Base-by-base conservation (phyloP, 352 stramenopile species). In the Phytophthora constricta region DNA sequence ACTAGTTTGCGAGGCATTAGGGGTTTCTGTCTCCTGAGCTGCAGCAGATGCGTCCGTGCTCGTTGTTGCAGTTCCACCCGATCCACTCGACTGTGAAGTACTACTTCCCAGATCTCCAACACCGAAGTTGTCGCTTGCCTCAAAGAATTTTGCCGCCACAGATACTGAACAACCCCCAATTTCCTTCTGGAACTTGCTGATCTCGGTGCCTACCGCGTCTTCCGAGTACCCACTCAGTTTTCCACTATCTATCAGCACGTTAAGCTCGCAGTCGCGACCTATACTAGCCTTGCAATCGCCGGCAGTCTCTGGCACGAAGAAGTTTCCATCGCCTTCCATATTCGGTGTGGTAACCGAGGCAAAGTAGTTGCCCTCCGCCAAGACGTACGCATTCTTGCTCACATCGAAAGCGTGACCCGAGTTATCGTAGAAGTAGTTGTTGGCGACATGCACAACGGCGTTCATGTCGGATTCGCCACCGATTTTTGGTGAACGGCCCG, bases 141-240 rank as follows among this genome's bases (percentile, higher is more conserved):
- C 7, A 37, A 11, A 37, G 7, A 37, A 37, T 11, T 7, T 37
- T 7, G 7, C 13, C 31, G 31, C 31, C 7, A 11, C 31, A 37
- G 31, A 37, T 11, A 37, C 31, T 11, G 31, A n/a, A n/a, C n/a
- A n/a, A n/a, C 43, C 60, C 9, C 61, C 51, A 9, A 69, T 47
- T 14, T 69, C 42, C n/a, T 51, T 62, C 53, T 58, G 47, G 53
- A 58, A 69, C n/a, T 43, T 53, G 26, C 45, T 20, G 14, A 64
- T 41, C 55, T 65, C 53, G 20, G 19, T 58, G n/a, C 56, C 37
- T 10, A 55, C 62, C 14, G 52, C 47, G n/a, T 43, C 62, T 9
- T 55, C 54, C 22, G 28, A 65, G 27, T 59, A 56, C 17, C 54
- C 48, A 10, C 16, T 45, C 22, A 65, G 56, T 2, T 20, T 48